Evolutionary conservation across 495 filamentous ascomycete genomes (phyloP), one percentile per base, ranked within the genome.

Genomic region (Hyaloscypha hepaticicola): DNA sequence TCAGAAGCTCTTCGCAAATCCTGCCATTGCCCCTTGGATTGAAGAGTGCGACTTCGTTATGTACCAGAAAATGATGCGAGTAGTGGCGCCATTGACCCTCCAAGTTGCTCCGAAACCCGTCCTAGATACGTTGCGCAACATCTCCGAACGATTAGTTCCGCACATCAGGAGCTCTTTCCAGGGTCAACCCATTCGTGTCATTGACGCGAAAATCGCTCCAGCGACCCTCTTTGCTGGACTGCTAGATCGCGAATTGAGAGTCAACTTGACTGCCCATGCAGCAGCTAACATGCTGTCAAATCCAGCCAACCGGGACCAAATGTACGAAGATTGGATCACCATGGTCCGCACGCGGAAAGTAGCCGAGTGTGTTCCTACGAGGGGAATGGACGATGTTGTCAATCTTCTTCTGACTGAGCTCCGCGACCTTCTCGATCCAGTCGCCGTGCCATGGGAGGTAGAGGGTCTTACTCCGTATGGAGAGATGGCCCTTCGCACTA

Each of bases 61-160:
- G 81, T 99, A 99, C 72, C 92, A 88, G 68, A 93, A 93, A 68
- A 96, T 98, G 92, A 91, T 96, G 75, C 87, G 89, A 27, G 91
- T 97, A 59, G 83, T 98, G 28, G 87, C 91, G 6, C 86, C 87
- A 5, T 80, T 99, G 33, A 92, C 92, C 0, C 83, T 96, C 11
- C 92, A 97, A 74, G 92, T 96, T 14, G 88, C 95, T 2, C 96
- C 95, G 2, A 86, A 91, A 52, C 78, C 86, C 12, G 92, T 97
- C 19, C 78, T 96, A 28, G 87, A 92, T 68, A 88, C 92, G 1
- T 85, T 99, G 49, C 85, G 90, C 62, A 92, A 82, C 60, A 95
- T 99, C 66, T 91, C 92, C 0, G 88, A 90, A 65, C 83, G 81
- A 25, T 82, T 99, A 11, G 88, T 90, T 33, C 72, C 79, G 2